Percentiles rank a stretch among this genome's conserved stretches.
Conservation (phyloP, 2,329 filamentous ascomycete genomes). For the Penicillium nordicum region DNA sequence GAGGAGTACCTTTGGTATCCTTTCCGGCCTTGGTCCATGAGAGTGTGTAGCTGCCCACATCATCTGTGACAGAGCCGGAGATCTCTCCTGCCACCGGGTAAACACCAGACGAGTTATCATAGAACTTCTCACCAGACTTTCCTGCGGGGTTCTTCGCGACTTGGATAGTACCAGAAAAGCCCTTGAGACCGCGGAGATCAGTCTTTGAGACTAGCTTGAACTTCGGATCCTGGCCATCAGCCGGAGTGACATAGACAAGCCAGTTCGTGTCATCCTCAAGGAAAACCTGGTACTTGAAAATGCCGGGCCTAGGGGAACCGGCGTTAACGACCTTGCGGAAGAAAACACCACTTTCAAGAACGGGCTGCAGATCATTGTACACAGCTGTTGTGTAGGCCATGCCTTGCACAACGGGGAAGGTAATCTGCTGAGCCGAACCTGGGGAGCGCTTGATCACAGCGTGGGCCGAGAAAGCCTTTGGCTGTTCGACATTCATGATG, state of each 20-base stretch:
- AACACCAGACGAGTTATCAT: constrained; percentile 72
- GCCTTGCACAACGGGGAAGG: constrained; percentile 81
- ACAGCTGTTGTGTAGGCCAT: constrained; percentile 81
- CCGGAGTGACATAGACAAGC: constrained; percentile 72
- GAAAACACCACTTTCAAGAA: constrained; percentile 70
- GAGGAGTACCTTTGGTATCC: constrained; percentile 48
- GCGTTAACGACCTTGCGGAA: constrained; percentile 62
- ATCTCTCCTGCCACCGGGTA: constrained; percentile 66
- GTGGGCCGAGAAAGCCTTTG: constrained; percentile 59
- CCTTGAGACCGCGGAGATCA: constrained; percentile 60
- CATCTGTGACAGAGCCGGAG: constrained; percentile 56
- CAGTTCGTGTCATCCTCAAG: constrained; percentile 72
- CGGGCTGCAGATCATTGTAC: constrained; percentile 67
- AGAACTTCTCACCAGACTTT: constrained; percentile 60
- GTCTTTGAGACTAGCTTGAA: constrained; percentile 66
- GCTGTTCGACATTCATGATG: constrained; percentile 51
- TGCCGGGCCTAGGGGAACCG: constrained; percentile 56
- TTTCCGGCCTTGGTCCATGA: constrained; percentile 69
- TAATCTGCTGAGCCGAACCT: constrained; percentile 59
- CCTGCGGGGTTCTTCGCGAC: constrained; percentile 69
- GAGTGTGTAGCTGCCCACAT: constrained; percentile 68
- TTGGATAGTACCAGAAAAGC: constrained; percentile 77
- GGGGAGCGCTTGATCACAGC: constrained; percentile 61
- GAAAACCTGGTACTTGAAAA: constrained; percentile 71
- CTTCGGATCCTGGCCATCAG: constrained; percentile 59